Percentiles rank a stretch among this genome's conserved stretches.
Evolutionary conservation across 441 rosid genomes (phyloP).

Genomic region (Flueggea neowawraea): DNA sequence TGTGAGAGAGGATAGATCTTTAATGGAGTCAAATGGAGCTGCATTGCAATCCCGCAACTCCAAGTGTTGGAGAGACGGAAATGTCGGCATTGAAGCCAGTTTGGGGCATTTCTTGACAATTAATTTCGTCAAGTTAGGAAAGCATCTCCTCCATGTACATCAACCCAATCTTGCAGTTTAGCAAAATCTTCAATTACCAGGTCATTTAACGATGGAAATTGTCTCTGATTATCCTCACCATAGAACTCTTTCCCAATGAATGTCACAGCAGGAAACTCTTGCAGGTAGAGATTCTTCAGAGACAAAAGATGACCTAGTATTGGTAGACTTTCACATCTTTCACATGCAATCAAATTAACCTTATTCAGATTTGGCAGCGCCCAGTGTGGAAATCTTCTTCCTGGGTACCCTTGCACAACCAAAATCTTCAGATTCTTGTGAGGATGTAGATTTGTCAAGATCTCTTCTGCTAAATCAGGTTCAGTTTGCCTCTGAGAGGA

Average conservation of each 20-base stretch:
- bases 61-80: constrained; percentile 20
- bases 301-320: constrained; percentile 17
- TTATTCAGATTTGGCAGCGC: constrained; percentile 13
- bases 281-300: constrained; percentile 15
- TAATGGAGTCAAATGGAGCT: neutral
- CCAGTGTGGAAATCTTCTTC: constrained; percentile 12
- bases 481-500: no score
- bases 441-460: constrained; percentile 6
- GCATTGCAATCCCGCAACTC: constrained; percentile 15
- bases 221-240: neutral
- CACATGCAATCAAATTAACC: constrained; percentile 11
- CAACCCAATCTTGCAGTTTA: constrained; percentile 20
- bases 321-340: constrained; percentile 12
- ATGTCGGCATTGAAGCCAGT: constrained; percentile 15
- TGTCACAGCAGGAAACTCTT: constrained; percentile 17
- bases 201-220: constrained; percentile 20
- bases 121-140: constrained; percentile 18
- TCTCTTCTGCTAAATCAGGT: no score
- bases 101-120: constrained; percentile 14
- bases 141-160: constrained; percentile 7
- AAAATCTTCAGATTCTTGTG: constrained; percentile 11
- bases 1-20: constrained; percentile 11
- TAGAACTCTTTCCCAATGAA: constrained; percentile 11
- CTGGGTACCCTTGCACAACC: constrained; percentile 15
- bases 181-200: constrained; percentile 18